These are phyloP conservation scores for Termitomyces sp. DNA, from an alignment of 768 basidiomycete genomes.

Conservation along the genomic window DNA sequence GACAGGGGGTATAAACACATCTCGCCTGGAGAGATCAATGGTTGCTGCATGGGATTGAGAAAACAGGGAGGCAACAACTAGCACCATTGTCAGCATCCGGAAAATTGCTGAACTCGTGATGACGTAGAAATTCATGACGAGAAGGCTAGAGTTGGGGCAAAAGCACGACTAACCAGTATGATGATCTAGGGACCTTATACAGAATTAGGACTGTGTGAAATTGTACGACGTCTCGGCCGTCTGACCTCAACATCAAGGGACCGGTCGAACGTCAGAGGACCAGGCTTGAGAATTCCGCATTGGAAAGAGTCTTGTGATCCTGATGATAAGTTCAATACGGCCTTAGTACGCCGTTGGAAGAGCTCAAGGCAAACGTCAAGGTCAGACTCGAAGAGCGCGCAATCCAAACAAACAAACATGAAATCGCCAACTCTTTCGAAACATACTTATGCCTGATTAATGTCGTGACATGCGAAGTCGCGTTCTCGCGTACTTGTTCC, in stretches of 20 bases:
- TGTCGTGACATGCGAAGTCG: no score
- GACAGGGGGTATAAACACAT: conserved; percentile 35
- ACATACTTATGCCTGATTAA: no score
- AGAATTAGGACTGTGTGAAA: background rate
- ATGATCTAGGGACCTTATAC: background rate
- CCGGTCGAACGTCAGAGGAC: no score
- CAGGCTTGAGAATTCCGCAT: background rate
- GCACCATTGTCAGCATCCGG: background rate
- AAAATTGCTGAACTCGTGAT: background rate
- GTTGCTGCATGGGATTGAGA: background rate
- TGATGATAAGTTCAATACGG: no score
- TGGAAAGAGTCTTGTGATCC: no score
- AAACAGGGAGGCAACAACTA: conserved; percentile 7
- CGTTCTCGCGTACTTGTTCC: no score
- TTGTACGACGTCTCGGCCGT: background rate
- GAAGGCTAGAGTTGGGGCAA: background rate
- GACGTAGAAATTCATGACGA: background rate
- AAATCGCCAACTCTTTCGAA: no score
- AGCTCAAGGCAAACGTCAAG: no score
- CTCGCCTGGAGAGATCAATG: conserved; percentile 15
- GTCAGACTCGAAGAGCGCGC: no score
- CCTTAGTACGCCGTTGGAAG: no score
- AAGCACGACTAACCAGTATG: background rate
- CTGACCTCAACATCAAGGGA: conserved; percentile 1
- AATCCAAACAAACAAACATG: no score